These are phyloP conservation scores for Chrysanthemum seticuspe DNA, from an alignment of 129 eudicot genomes.

Conservation along the genomic window DNA sequence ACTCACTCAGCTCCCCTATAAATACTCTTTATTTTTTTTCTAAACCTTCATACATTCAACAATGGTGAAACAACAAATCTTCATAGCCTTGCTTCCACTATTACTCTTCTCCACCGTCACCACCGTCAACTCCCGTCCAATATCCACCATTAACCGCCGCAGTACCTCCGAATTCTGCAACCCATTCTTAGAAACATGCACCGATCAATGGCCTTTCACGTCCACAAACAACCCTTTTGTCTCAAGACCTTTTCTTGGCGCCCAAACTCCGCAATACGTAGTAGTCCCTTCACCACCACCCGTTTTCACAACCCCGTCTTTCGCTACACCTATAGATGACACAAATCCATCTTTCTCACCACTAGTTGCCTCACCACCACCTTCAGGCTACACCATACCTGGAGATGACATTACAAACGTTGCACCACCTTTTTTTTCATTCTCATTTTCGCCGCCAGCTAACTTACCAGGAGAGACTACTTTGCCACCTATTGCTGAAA, in stretches of 20 bases:
- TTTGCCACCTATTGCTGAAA: slow-evolving; percentile 22
- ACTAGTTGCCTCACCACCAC: slow-evolving; percentile 36
- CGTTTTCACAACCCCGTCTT: slow-evolving; percentile 24
- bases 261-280: slow-evolving; percentile 15
- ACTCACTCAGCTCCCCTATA: slow-evolving; percentile 7
- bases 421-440: slow-evolving; percentile 17
- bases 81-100: not conserved
- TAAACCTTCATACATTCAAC: not conserved
- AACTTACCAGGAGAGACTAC: not conserved
- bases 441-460: slow-evolving; percentile 8
- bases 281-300: slow-evolving; percentile 20
- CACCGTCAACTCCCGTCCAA: slow-evolving; percentile 8
- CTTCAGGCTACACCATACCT: slow-evolving; percentile 10
- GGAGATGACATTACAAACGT: not conserved
- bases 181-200: slow-evolving; percentile 46
- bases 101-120: slow-evolving; percentile 16
- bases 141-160: slow-evolving; percentile 20
- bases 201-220: slow-evolving; percentile 58
- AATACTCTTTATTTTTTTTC: slow-evolving; percentile 1
- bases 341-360: slow-evolving; percentile 32
- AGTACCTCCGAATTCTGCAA: slow-evolving; percentile 33
- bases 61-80: slow-evolving; percentile 21
- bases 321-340: slow-evolving; percentile 11
- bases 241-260: slow-evolving; percentile 20
- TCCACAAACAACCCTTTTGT: slow-evolving; percentile 28